Percentiles rank a stretch among this genome's conserved stretches.
Evolutionary conservation across 2,329 filamentous ascomycete species (phyloP).

Genomic region (Penicillium sp.): DNA sequence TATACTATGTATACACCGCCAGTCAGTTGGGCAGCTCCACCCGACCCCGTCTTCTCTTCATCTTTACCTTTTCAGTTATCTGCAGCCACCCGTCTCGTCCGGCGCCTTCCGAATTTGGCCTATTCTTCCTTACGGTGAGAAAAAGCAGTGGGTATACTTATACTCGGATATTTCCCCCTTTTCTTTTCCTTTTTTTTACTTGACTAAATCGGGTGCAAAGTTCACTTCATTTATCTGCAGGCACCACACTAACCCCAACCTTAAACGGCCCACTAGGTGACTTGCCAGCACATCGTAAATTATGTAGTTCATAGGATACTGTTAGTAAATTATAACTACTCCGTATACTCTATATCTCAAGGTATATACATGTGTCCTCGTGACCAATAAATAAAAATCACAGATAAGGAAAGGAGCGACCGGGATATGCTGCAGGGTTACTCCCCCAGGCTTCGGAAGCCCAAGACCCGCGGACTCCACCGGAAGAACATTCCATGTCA

Average conservation of each 20-base stretch:
- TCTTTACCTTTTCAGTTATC: conserved; percentile 15
- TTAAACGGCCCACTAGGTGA: conserved; percentile 16
- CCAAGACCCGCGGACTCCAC: conserved; percentile 14
- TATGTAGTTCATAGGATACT: neutral
- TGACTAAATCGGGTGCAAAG: too few species aligned
- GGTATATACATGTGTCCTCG: neutral
- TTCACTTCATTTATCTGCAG: conserved; percentile 10
- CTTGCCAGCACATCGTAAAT: neutral
- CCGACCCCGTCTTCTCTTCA: conserved; percentile 15
- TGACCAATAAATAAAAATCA: too few species aligned
- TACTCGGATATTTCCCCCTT: too few species aligned
- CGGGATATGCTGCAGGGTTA: too few species aligned
- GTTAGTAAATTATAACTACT: too few species aligned
- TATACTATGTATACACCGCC: conserved; percentile 15
- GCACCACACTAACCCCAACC: conserved; percentile 22
- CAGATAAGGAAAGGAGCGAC: too few species aligned
- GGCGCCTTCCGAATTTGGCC: conserved; percentile 1
- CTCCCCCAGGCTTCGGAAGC: conserved; percentile 3
- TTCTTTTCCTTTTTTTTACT: neutral
- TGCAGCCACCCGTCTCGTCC: conserved; percentile 47
- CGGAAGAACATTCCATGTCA: conserved; percentile 22
- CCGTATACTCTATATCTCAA: too few species aligned
- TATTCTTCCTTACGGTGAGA: neutral
- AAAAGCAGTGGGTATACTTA: neutral
- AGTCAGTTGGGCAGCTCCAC: conserved; percentile 20